These are phyloP conservation scores for Ophiostoma quercus DNA, from an alignment of 2,329 filamentous ascomycete genomes.

Conservation along the genomic window DNA sequence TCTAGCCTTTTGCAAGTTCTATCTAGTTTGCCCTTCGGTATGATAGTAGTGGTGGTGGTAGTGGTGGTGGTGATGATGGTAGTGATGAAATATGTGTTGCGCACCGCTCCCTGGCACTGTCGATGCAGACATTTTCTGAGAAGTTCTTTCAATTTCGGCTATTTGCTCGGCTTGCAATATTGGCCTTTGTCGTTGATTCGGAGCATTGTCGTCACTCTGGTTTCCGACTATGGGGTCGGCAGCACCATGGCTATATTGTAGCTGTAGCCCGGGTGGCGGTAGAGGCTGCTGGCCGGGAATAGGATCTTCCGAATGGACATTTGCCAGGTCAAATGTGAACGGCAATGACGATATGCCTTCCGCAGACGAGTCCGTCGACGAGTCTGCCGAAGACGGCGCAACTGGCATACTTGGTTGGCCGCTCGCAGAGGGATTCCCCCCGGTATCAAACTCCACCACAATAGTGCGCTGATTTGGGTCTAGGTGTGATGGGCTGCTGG, in stretches of 20 bases:
- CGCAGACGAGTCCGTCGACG: background rate
- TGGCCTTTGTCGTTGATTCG: background rate
- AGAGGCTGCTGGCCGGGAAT: background rate
- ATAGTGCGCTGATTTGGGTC: background rate
- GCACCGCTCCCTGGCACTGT: background rate
- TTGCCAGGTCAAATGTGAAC: background rate
- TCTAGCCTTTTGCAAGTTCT: background rate
- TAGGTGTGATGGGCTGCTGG: background rate
- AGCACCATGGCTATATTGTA: background rate
- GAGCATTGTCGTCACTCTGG: background rate
- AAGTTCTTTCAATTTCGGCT: background rate
- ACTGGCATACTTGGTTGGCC: background rate
- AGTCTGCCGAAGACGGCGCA: background rate
- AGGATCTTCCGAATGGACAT: background rate
- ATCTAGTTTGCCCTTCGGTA: background rate
- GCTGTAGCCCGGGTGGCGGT: background rate
- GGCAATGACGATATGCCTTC: background rate
- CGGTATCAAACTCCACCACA: background rate
- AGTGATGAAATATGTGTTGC: background rate
- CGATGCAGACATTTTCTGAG: background rate
- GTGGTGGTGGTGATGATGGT: constrained; percentile 7
- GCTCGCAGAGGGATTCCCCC: background rate
- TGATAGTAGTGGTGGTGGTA: constrained; percentile 9
- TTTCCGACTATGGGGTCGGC: background rate
- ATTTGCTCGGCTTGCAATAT: background rate